Conservation (phyloP, 352 stramenopile genomes). For the Phytophthora boehmeriae region DNA sequence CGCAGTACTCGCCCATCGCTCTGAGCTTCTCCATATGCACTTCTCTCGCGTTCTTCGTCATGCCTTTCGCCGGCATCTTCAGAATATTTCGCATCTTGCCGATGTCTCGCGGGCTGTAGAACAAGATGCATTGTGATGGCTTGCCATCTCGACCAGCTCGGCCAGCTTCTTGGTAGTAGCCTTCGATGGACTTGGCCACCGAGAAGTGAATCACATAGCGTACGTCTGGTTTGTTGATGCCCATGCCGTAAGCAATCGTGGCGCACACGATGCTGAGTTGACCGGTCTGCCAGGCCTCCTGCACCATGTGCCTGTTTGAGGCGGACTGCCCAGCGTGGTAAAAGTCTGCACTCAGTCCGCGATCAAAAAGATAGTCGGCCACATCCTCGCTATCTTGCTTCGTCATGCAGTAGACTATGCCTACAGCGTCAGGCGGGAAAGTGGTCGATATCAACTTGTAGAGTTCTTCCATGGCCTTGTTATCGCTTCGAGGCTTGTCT, state of each 20-base stretch:
- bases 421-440: constrained; percentile 55
- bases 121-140: constrained; percentile 90
- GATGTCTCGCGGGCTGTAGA: constrained; percentile 89
- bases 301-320: constrained; percentile 81
- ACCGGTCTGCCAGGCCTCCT: constrained; percentile 76
- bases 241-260: constrained; percentile 96
- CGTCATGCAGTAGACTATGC: constrained; percentile 96
- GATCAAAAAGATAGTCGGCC: constrained; percentile 87
- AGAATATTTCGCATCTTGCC: constrained; percentile 85
- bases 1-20: constrained; percentile 81
- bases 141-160: constrained; percentile 96
- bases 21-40: constrained; percentile 82
- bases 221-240: constrained; percentile 96
- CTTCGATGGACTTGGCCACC: constrained; percentile 94
- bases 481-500: constrained; percentile 59
- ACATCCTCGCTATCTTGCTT: constrained; percentile 94
- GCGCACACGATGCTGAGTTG: constrained; percentile 92
- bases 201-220: constrained; percentile 94
- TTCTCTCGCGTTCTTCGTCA: constrained; percentile 70
- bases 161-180: constrained; percentile 98
- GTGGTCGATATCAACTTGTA: constrained; percentile 57
- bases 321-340: constrained; percentile 92
- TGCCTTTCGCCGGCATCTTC: constrained; percentile 77
- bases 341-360: constrained; percentile 87
- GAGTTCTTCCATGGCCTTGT: constrained; percentile 60